Evolutionary conservation across 1,139 yeast species (phyloP), one percentile per base, ranked within the genome.

Genomic region (Pichia sp.): DNA sequence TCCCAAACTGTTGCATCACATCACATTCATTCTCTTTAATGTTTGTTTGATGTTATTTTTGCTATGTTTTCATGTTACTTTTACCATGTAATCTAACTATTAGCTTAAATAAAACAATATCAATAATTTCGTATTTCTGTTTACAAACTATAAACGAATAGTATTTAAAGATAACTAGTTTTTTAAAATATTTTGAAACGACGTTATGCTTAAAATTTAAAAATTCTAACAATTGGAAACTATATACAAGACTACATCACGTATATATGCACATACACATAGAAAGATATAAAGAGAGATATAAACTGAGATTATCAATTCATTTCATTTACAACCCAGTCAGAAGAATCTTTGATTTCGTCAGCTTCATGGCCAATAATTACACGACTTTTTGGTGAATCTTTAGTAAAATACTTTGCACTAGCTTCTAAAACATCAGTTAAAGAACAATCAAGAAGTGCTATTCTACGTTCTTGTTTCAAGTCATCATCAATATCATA

Each of bases 401-500:
- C 54, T 0, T 56, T 55, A 4, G 69, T 58, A 52, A 86, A 68
- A 55, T 82, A 86, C 58, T 75, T 74, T 48, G 78, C 76, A 11
- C 83, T 79, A 20, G 68, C 94, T n/a, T 72, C 68, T 40, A 68
- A 64, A 47, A 92, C 73, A 57, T 87, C 96, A 3, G 65, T 64
- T n/a, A 75, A 62, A 16, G 69, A 69, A 20, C 87, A 87, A 48
- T 74, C 82, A 46, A 92, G 68, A 51, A 92, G 70, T 51, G 74
- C 72, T 51, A 80, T 83, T 65, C 98, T 80, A 62, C 96, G 76
- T 48, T 69, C 69, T 63, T 90, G 96, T 59, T 83, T 78, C 82
- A 85, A 74, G 35, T 83, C 89, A 55, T 86, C 89, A 30, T 83
- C 78, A 38, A 92, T 73, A 0, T 85, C 87, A 52, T 81, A 79